These are phyloP conservation scores for Chytriomyces hyalinus DNA, from an alignment of 192 early-diverging fungal genomes.

Conservation along the genomic window DNA sequence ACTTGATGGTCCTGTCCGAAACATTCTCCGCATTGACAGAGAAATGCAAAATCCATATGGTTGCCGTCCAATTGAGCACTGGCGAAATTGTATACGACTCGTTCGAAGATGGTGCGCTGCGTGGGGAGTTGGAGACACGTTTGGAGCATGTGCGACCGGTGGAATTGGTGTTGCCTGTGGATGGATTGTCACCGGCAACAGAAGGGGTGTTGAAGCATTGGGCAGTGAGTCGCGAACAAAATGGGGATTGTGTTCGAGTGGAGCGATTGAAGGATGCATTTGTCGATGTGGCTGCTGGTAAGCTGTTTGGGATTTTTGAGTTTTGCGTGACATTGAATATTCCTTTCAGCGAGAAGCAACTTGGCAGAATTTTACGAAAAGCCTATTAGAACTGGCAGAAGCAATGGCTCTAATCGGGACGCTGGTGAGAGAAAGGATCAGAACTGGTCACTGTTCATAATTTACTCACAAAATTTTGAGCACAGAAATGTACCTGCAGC, in stretches of 20 bases:
- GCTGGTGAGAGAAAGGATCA: slow-evolving; percentile 20
- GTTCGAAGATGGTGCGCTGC: slow-evolving; percentile 67
- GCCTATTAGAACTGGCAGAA: neutral
- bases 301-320: neutral
- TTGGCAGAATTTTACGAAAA: slow-evolving; percentile 45
- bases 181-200: slow-evolving; percentile 57
- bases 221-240: neutral
- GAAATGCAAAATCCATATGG: slow-evolving; percentile 33
- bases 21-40: neutral
- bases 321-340: neutral
- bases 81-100: slow-evolving; percentile 76
- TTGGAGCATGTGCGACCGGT: slow-evolving; percentile 67
- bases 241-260: slow-evolving; percentile 56
- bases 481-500: slow-evolving; percentile 40
- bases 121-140: slow-evolving; percentile 72
- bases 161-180: slow-evolving; percentile 67
- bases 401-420: too few species aligned
- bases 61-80: slow-evolving; percentile 68
- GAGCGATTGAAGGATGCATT: slow-evolving; percentile 60
- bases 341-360: slow-evolving; percentile 1
- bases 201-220: slow-evolving; percentile 56
- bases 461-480: neutral
- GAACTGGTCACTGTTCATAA: neutral
- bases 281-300: slow-evolving; percentile 45
- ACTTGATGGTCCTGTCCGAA: slow-evolving; percentile 13